Conservation (phyloP, 345 rosid genomes). For the Odontarrhena argentea region DNA sequence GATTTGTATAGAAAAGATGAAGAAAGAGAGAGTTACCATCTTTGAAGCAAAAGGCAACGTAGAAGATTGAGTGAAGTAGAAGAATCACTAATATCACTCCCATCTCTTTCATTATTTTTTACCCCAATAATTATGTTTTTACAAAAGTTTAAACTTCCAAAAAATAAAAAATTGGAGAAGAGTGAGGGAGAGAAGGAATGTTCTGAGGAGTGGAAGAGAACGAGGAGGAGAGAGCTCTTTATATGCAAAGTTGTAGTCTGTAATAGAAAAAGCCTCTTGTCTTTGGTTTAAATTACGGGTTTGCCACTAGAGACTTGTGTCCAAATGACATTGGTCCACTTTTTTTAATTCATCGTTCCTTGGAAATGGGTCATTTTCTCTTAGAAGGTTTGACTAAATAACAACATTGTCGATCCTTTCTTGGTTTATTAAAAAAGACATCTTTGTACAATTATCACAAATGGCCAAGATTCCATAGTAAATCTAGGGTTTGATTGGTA, state of each 20-base stretch:
- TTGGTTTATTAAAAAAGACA: neutral
- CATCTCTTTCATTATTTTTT: conserved; percentile 43
- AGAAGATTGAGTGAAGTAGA: conserved; percentile 50
- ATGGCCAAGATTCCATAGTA: neutral
- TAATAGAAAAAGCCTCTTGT: conserved; percentile 20
- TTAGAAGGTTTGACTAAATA: conserved; percentile 32
- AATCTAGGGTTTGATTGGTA: neutral
- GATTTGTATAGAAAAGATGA: neutral
- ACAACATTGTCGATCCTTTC: neutral
- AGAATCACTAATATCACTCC: conserved; percentile 40
- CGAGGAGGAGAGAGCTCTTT: conserved; percentile 29
- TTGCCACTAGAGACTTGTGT: conserved; percentile 31
- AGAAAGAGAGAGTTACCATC: conserved; percentile 44
- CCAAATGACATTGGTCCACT: conserved; percentile 27
- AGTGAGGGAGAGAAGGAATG: conserved; percentile 5
- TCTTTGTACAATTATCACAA: neutral
- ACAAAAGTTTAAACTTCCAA: neutral
- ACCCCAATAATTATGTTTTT: neutral
- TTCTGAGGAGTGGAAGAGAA: conserved; percentile 5
- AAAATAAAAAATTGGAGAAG: neutral
- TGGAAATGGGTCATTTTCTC: conserved; percentile 25
- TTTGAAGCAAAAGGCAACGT: conserved; percentile 47
- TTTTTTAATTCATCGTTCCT: conserved; percentile 25
- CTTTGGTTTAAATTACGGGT: conserved; percentile 16
- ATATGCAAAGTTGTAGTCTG: conserved; percentile 41